Evolutionary conservation across 345 rosid species (phyloP).

Genomic region (Citrus inodora): DNA sequence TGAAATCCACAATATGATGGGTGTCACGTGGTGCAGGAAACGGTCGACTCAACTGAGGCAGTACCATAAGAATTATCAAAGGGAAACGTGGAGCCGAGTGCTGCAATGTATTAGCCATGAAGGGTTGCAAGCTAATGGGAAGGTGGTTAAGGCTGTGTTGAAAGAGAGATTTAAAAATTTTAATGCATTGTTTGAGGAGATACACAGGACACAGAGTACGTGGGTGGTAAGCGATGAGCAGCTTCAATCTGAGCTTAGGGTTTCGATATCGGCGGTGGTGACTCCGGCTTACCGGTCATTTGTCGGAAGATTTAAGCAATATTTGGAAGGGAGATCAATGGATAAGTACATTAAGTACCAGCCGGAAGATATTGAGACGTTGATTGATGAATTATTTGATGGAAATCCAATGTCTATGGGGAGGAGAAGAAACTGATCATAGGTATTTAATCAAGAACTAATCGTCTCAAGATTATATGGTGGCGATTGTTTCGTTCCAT

Average conservation of each 20-base stretch:
- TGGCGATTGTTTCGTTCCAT: neutral
- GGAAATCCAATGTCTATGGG: slow-evolving; percentile 60
- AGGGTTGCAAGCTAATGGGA: slow-evolving; percentile 63
- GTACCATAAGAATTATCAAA: slow-evolving; percentile 73
- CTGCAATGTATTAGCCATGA: slow-evolving; percentile 62
- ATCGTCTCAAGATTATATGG: neutral
- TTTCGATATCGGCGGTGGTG: slow-evolving; percentile 72
- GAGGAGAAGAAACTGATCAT: slow-evolving; percentile 29
- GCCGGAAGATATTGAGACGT: slow-evolving; percentile 73
- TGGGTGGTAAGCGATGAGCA: slow-evolving; percentile 93
- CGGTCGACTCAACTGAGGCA: slow-evolving; percentile 65
- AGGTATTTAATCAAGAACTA: neutral
- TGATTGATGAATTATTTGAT: slow-evolving; percentile 75
- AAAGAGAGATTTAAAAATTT: slow-evolving; percentile 82
- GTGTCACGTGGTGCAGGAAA: slow-evolving; percentile 58
- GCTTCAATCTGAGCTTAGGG: slow-evolving; percentile 83
- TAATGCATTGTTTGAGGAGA: slow-evolving; percentile 78
- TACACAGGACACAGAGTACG: slow-evolving; percentile 72
- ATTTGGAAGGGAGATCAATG: slow-evolving; percentile 59
- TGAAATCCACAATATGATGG: slow-evolving; percentile 63
- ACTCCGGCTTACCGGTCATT: slow-evolving; percentile 85
- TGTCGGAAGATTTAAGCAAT: slow-evolving; percentile 68
- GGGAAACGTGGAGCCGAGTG: slow-evolving; percentile 81
- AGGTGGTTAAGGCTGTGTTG: slow-evolving; percentile 54
- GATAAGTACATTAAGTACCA: slow-evolving; percentile 85